A percentile compares a stretch with the other conserved stretches of the same genome.
phyloP scores from a whole-genome alignment of 768 basidiomycete species.

The Trichaptum fuscoviolaceum region DNA sequence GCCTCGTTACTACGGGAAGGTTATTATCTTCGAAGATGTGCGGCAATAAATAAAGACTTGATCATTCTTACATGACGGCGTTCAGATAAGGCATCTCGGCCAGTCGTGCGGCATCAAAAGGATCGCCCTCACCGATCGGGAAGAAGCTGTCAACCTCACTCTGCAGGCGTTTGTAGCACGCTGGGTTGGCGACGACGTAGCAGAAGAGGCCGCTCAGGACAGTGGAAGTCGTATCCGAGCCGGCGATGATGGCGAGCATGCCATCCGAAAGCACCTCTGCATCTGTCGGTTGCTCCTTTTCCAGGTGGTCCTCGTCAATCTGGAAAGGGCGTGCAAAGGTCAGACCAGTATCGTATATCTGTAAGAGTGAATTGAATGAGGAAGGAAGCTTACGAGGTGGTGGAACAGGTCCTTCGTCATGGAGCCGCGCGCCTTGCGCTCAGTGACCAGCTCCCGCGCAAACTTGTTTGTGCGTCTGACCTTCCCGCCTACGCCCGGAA shows the following conservation, averaged over 20 bases:
- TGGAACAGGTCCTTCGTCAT: slow-evolving; percentile 30
- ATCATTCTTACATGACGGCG: slow-evolving; percentile 27
- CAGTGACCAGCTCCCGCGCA: slow-evolving; percentile 17
- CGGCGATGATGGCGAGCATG: slow-evolving; percentile 37
- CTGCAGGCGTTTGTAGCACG: slow-evolving; percentile 30
- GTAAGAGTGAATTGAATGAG: background rate
- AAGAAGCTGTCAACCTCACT: slow-evolving; percentile 37
- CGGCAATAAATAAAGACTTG: background rate
- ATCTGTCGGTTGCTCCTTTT: slow-evolving; percentile 24
- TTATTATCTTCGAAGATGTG: background rate
- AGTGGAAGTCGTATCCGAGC: slow-evolving; percentile 43
- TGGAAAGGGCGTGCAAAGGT: slow-evolving; percentile 13
- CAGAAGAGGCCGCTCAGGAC: slow-evolving; percentile 35
- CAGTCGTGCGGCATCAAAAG: slow-evolving; percentile 18
- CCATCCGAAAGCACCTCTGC: slow-evolving; percentile 31
- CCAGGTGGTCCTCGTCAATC: slow-evolving; percentile 36
- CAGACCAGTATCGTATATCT: too few relatives aligned
- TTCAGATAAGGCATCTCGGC: slow-evolving; percentile 29
- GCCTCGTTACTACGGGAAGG: slow-evolving; percentile 36
- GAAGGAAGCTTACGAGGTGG: slow-evolving; percentile 31
- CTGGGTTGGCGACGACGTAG: slow-evolving; percentile 34
- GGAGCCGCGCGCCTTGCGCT: slow-evolving; percentile 4
- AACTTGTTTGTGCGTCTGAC: slow-evolving; percentile 15
- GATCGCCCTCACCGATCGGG: slow-evolving; percentile 29
- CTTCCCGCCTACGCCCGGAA: background rate